Evolutionary conservation across 805 yeast genomes (phyloP).

Genomic region (Candida ovalis): DNA sequence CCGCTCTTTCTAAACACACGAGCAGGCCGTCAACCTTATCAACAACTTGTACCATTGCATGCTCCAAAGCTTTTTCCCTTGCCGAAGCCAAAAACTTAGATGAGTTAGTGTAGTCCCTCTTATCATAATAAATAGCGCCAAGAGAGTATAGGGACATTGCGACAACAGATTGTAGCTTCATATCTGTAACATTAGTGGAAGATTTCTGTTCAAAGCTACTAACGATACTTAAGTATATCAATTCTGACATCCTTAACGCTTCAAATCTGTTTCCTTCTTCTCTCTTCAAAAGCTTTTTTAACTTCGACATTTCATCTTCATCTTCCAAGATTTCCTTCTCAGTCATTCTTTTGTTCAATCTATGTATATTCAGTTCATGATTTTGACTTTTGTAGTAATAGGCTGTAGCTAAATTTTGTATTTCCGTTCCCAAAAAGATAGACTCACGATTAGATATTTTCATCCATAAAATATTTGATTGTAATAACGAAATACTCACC

Average conservation of each 20-base stretch:
- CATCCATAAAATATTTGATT: conserved; percentile 28
- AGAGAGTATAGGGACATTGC: conserved; percentile 82
- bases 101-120: conserved; percentile 53
- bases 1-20: conserved; percentile 22
- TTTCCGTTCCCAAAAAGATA: conserved; percentile 17
- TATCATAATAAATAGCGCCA: conserved; percentile 73
- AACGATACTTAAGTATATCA: conserved; percentile 19
- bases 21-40: conserved; percentile 64
- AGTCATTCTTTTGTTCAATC: conserved; percentile 5
- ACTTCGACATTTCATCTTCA: conserved; percentile 5
- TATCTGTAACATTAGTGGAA: conserved; percentile 1
- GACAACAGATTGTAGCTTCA: conserved; percentile 24
- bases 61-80: conserved; percentile 61
- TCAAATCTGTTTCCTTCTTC: conserved; percentile 7
- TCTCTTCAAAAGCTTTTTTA: conserved; percentile 11
- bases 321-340: conserved; percentile 1
- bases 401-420: conserved; percentile 28
- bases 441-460: conserved; percentile 17
- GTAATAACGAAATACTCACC: conserved; percentile 20
- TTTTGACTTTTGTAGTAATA: conserved; percentile 22
- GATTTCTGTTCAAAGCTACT: conserved; percentile 3
- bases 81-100: conserved; percentile 64
- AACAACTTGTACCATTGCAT: conserved; percentile 60
- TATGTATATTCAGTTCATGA: conserved; percentile 8
- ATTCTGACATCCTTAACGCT: conserved; percentile 16